Percentiles rank a stretch among this genome's conserved stretches.
Evolutionary conservation across 495 filamentous ascomycete genomes (phyloP).

Genomic region (Talaromyces liani): DNA sequence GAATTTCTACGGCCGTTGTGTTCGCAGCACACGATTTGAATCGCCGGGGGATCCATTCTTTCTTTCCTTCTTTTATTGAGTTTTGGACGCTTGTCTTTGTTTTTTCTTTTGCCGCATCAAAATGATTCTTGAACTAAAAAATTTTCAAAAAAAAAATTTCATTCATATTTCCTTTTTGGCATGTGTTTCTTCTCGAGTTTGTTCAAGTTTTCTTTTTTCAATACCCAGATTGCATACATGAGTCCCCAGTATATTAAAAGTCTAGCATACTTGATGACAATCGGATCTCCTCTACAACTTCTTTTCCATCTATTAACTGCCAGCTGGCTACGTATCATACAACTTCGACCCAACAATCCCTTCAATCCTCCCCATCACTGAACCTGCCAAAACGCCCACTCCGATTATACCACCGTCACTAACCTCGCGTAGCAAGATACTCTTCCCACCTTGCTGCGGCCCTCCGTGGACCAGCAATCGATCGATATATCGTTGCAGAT

Average conservation of each 20-base stretch:
- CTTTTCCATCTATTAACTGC: too few relatives aligned
- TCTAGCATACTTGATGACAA: background rate
- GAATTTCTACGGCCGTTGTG: too few relatives aligned
- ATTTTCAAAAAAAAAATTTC: background rate
- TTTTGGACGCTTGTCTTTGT: background rate
- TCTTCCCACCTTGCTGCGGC: constrained; percentile 37
- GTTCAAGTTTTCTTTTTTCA: background rate
- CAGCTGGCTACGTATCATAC: background rate
- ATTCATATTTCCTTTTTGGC: background rate
- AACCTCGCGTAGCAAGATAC: constrained; percentile 53
- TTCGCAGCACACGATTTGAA: background rate
- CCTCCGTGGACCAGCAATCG: constrained; percentile 45
- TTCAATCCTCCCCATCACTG: constrained; percentile 21
- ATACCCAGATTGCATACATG: background rate
- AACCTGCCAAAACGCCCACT: constrained; percentile 59
- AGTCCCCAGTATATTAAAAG: background rate
- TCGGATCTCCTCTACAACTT: background rate
- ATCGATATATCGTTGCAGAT: constrained; percentile 56
- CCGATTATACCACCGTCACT: constrained; percentile 66
- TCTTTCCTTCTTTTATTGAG: background rate
- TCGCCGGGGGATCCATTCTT: background rate
- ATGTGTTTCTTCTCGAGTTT: background rate
- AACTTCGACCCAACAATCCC: constrained; percentile 21
- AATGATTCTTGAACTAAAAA: background rate
- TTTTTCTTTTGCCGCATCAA: background rate